These are phyloP conservation scores for Leccinum fibrillosum DNA, from an alignment of 768 basidiomycete species.

Conservation along the genomic window DNA sequence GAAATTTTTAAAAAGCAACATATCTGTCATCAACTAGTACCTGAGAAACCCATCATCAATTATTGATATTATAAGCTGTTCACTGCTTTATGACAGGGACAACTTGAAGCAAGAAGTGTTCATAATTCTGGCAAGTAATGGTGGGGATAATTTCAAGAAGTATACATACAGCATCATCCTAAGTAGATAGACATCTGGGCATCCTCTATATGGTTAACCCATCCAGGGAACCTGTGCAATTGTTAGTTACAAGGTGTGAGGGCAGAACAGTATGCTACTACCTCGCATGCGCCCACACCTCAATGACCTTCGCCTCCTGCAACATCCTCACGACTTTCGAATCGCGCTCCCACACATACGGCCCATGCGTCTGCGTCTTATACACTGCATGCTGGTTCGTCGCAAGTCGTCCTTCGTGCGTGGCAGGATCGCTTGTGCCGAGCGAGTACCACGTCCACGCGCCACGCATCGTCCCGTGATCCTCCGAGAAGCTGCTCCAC, in stretches of 20 bases:
- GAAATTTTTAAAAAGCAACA: too few species aligned
- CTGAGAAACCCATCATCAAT: too few species aligned
- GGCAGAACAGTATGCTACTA: background rate
- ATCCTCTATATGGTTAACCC: background rate
- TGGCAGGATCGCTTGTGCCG: background rate
- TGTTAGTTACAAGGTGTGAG: background rate
- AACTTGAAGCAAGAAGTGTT: too few species aligned
- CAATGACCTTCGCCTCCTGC: background rate
- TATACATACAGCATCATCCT: background rate
- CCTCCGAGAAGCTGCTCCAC: background rate
- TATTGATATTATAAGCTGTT: too few species aligned
- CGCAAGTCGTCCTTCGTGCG: background rate
- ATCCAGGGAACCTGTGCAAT: background rate
- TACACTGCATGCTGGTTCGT: background rate
- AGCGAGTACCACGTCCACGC: background rate
- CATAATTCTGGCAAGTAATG: too few species aligned
- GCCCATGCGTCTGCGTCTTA: background rate
- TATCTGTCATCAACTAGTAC: too few species aligned
- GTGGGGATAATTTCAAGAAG: background rate
- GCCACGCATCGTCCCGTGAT: background rate
- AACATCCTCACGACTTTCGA: background rate
- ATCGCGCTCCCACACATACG: background rate
- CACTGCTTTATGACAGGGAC: too few species aligned
- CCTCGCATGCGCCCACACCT: background rate
- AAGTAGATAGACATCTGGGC: background rate